Evolutionary conservation across 108 stramenopile genomes (phyloP).

Genomic region (Cylindrotheca fusiformis): DNA sequence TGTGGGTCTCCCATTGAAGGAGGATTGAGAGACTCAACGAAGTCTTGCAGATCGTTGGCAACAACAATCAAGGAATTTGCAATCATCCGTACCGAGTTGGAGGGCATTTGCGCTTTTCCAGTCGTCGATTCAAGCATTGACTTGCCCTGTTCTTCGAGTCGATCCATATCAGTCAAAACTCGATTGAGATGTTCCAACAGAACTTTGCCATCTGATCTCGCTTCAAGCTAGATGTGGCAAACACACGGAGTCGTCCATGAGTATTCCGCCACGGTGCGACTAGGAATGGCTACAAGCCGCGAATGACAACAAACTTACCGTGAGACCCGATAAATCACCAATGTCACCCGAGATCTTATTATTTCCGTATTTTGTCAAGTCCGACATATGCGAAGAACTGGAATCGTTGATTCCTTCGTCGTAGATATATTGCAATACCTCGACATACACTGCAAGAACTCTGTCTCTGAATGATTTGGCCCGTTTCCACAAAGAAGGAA

Average conservation of each 20-base stretch:
- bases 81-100: constrained; percentile 15
- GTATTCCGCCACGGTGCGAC: neutral
- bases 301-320: constrained; percentile 25
- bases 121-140: constrained; percentile 19
- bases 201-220: constrained; percentile 52
- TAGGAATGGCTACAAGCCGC: neutral
- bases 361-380: constrained; percentile 63
- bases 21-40: constrained; percentile 50
- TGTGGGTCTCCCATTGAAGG: constrained; percentile 12
- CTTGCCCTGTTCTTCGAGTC: constrained; percentile 29
- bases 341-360: constrained; percentile 72
- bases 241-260: neutral
- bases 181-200: constrained; percentile 41
- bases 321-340: constrained; percentile 61
- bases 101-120: constrained; percentile 1
- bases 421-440: constrained; percentile 57
- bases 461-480: constrained; percentile 60
- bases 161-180: constrained; percentile 42
- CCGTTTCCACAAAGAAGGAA: constrained; percentile 57
- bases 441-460: constrained; percentile 64
- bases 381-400: constrained; percentile 7
- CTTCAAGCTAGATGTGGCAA: constrained; percentile 25
- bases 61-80: constrained; percentile 34
- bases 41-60: constrained; percentile 51
- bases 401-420: constrained; percentile 40